Percentiles rank a stretch among this genome's conserved stretches.
These are phyloP conservation scores for Takashimella tepidaria DNA, from an alignment of 1,284 basidiomycete genomes.

Conservation along the genomic window DNA sequence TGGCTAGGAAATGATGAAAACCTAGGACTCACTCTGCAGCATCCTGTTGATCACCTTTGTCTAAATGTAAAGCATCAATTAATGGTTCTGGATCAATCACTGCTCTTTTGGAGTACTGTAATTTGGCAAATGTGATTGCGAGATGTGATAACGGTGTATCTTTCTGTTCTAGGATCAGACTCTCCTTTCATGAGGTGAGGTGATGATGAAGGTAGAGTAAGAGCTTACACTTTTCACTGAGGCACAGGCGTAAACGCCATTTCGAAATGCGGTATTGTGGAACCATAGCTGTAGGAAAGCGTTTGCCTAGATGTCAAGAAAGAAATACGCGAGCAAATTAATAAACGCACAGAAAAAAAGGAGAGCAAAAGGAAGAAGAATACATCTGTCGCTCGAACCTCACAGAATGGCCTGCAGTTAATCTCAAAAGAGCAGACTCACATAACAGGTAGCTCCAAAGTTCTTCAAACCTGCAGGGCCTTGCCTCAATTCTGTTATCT, in stretches of 20 bases:
- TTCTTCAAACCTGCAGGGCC: conserved; percentile 83
- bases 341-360: no score
- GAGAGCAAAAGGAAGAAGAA: conserved; percentile 2
- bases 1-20: no score
- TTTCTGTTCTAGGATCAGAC: background rate
- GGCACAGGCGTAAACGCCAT: conserved; percentile 56
- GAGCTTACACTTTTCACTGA: no score
- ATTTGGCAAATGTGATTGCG: conserved; percentile 60
- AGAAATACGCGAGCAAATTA: no score
- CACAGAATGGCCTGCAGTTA: no score
- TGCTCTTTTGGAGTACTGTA: conserved; percentile 63
- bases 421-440: conserved; percentile 18
- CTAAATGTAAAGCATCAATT: conserved; percentile 72
- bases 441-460: conserved; percentile 87
- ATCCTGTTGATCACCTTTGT: conserved; percentile 82
- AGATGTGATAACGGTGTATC: conserved; percentile 51
- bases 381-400: no score
- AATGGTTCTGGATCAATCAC: conserved; percentile 76
- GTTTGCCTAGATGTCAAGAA: conserved; percentile 66
- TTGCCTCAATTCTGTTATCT: conserved; percentile 53
- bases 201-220: no score
- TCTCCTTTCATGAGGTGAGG: no score
- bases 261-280: conserved; percentile 60
- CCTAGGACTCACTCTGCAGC: conserved; percentile 74
- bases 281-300: conserved; percentile 80